Percentiles rank a stretch among this genome's conserved stretches.
Conservation (phyloP, 2,329 filamentous ascomycete species). For the Ophiobolus disseminans region DNA sequence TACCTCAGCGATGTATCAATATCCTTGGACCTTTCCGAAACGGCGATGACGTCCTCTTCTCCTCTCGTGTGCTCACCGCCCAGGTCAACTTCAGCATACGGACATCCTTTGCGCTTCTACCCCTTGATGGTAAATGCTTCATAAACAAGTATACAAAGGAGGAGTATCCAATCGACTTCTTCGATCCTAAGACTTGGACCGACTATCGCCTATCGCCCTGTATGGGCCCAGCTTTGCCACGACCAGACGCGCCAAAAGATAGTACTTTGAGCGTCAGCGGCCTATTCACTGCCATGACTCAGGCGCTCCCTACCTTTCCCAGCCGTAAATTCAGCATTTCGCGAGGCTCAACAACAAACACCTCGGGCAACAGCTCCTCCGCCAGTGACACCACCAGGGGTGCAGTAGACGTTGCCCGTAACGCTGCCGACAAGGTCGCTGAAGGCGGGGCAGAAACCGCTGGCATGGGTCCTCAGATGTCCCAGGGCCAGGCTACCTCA, state of each 20-base stretch:
- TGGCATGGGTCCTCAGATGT: constrained; percentile 59
- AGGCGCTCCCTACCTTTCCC: constrained; percentile 52
- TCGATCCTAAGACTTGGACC: constrained; percentile 79
- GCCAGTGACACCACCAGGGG: constrained; percentile 15
- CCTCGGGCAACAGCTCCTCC: constrained; percentile 6
- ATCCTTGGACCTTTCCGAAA: constrained; percentile 89
- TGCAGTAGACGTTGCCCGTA: constrained; percentile 31
- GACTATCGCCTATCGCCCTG: constrained; percentile 80
- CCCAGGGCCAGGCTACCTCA: constrained; percentile 35
- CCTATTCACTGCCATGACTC: constrained; percentile 57
- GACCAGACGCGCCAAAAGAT: constrained; percentile 50
- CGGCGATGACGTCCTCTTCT: constrained; percentile 89
- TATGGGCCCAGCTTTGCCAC: constrained; percentile 70
- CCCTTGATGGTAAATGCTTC: constrained; percentile 87
- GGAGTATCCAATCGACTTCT: constrained; percentile 84
- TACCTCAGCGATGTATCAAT: constrained; percentile 86
- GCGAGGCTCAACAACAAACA: constrained; percentile 27
- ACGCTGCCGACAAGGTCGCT: constrained; percentile 33
- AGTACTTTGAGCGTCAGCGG: constrained; percentile 51
- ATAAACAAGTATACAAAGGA: constrained; percentile 82
- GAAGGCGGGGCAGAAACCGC: constrained; percentile 38
- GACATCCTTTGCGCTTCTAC: constrained; percentile 83
- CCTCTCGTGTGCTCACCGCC: constrained; percentile 86
- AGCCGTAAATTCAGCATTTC: constrained; percentile 49
- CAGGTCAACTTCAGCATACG: constrained; percentile 93